Evolutionary conservation across 257 asterid genomes (phyloP).

Genomic region (Nicotiana knightiana): DNA sequence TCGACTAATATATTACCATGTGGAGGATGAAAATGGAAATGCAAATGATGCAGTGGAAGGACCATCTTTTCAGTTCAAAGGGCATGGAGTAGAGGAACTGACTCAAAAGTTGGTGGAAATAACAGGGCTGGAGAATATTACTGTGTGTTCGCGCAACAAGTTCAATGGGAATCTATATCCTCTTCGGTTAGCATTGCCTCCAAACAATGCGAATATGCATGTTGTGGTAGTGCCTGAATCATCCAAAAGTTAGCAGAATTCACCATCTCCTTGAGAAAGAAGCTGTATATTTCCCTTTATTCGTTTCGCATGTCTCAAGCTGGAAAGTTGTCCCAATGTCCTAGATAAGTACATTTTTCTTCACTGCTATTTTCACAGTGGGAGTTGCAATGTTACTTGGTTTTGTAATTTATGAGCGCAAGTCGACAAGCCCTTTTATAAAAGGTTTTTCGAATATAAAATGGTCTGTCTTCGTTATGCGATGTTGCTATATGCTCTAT

Average conservation of each 20-base stretch:
- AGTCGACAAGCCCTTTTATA: no score
- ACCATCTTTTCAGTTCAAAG: conserved; percentile 53
- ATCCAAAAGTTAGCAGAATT: conserved; percentile 34
- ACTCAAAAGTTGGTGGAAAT: conserved; percentile 52
- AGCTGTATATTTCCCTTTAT: neutral
- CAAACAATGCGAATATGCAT: conserved; percentile 69
- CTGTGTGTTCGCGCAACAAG: conserved; percentile 68
- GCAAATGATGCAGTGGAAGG: conserved; percentile 62
- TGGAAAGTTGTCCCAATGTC: neutral
- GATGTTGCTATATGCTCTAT: neutral
- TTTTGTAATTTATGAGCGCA: no score
- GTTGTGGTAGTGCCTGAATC: conserved; percentile 64
- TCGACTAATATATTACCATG: conserved; percentile 48
- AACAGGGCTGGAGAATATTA: conserved; percentile 51
- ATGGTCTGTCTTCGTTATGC: neutral
- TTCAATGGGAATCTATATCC: conserved; percentile 80
- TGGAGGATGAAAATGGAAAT: conserved; percentile 68
- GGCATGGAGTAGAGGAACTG: conserved; percentile 53
- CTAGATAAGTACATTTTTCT: no score
- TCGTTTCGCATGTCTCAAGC: neutral
- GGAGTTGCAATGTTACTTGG: no score
- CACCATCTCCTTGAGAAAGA: neutral
- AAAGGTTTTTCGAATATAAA: neutral
- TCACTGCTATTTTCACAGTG: no score
- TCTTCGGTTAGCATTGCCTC: conserved; percentile 90